Percentiles rank a stretch among this genome's conserved stretches.
Evolutionary conservation across 2,329 filamentous ascomycete genomes (phyloP).

Genomic region (Apiospora phragmitis): DNA sequence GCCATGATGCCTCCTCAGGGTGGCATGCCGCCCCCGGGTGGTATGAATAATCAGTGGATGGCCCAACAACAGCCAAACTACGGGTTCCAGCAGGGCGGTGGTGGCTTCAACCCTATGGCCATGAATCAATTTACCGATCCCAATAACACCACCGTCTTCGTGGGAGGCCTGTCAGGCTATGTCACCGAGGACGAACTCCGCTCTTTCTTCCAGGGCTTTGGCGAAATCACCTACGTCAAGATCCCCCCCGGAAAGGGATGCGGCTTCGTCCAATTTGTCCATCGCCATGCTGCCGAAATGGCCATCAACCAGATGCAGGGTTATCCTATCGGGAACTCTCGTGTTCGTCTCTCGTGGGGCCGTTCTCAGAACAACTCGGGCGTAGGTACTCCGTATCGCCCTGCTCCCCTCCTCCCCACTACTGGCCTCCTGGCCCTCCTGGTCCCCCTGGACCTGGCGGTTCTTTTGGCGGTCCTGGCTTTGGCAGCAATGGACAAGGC

Average conservation of each 20-base stretch:
- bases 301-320: constrained; percentile 99
- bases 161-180: constrained; percentile 94
- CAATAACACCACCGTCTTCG: constrained; percentile 99
- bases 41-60: constrained; percentile 38
- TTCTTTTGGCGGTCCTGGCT: constrained; percentile 27
- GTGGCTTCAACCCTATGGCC: constrained; percentile 47
- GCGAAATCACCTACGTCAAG: constrained; percentile 99
- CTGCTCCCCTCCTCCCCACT: constrained; percentile 59
- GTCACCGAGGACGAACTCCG: constrained; percentile 99
- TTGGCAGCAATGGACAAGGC: constrained; percentile 24
- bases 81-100: constrained; percentile 38
- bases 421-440: constrained; percentile 31
- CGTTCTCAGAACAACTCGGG: constrained; percentile 99
- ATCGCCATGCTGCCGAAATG: constrained; percentile 98
- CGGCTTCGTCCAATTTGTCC: constrained; percentile 98
- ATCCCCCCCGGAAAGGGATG: constrained; percentile 99
- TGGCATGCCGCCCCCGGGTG: constrained; percentile 43
- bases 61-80: constrained; percentile 39
- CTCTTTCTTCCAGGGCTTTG: constrained; percentile 99
- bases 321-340: constrained; percentile 98
- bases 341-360: constrained; percentile 95
- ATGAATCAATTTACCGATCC: constrained; percentile 99
- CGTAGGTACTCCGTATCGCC: constrained; percentile 94
- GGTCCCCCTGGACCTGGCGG: constrained; percentile 24
- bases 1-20: constrained; percentile 38